Conservation (phyloP, 371 early-diverging fungal species). For the Syncephalastrum contaminatum region DNA sequence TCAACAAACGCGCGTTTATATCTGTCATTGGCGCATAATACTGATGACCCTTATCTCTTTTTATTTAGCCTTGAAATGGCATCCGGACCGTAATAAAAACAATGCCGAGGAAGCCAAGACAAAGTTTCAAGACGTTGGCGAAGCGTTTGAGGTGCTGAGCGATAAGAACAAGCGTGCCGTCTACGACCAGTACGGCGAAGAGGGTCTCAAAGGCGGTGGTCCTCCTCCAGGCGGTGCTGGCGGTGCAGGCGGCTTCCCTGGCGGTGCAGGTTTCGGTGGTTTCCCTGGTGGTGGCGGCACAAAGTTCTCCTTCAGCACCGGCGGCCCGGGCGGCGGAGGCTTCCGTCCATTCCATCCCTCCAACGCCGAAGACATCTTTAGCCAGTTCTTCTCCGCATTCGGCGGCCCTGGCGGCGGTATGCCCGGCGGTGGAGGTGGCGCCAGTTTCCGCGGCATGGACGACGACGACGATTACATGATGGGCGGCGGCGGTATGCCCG, state of each 20-base stretch:
- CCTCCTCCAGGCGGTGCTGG: slow-evolving; percentile 30
- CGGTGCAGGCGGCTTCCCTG: slow-evolving; percentile 47
- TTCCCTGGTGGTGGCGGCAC: slow-evolving; percentile 42
- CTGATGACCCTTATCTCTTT: background rate
- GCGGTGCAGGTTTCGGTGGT: slow-evolving; percentile 44
- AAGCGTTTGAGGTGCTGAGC: slow-evolving; percentile 97
- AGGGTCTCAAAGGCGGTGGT: slow-evolving; percentile 76
- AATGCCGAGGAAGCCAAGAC: slow-evolving; percentile 29
- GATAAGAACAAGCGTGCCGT: slow-evolving; percentile 86
- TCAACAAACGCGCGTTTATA: background rate
- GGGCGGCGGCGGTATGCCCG: slow-evolving; percentile 39
- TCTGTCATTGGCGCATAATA: background rate
- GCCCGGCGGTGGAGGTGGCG: slow-evolving; percentile 45
- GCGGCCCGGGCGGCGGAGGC: slow-evolving; percentile 54
- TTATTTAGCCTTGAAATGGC: slow-evolving; percentile 45
- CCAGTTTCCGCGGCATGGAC: slow-evolving; percentile 33
- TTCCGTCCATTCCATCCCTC: slow-evolving; percentile 77
- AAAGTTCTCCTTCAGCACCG: slow-evolving; percentile 59
- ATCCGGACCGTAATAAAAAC: slow-evolving; percentile 54
- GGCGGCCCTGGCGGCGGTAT: slow-evolving; percentile 46
- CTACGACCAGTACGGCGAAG: slow-evolving; percentile 91
- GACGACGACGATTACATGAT: slow-evolving; percentile 19
- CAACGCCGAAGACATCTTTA: slow-evolving; percentile 93
- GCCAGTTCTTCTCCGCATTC: slow-evolving; percentile 77
- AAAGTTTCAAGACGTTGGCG: slow-evolving; percentile 53